Evolutionary conservation across 2,329 filamentous ascomycete species (phyloP).

Genomic region (Alternaria solani): DNA sequence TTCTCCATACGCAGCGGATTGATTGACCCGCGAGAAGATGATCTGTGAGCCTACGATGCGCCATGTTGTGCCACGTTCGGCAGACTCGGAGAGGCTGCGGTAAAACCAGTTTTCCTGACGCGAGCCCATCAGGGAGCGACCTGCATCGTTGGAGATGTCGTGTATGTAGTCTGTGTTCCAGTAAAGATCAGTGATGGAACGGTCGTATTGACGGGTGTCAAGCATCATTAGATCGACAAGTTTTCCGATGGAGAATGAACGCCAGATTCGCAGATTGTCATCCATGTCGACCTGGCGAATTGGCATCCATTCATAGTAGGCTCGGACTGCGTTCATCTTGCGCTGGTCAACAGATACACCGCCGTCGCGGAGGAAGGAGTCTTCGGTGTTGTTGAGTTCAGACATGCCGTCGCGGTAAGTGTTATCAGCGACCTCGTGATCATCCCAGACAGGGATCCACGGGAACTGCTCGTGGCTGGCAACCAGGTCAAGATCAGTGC

Average conservation of each 20-base stretch:
- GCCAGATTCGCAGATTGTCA: constrained; percentile 54
- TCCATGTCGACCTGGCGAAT: constrained; percentile 56
- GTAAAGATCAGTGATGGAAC: constrained; percentile 54
- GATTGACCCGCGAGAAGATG: constrained; percentile 68
- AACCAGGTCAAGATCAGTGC: constrained; percentile 52
- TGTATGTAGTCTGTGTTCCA: constrained; percentile 71
- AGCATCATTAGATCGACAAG: constrained; percentile 55
- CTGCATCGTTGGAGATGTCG: constrained; percentile 70
- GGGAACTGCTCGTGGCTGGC: constrained; percentile 52
- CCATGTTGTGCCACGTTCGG: constrained; percentile 73
- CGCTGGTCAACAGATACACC: constrained; percentile 54
- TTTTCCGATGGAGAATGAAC: constrained; percentile 53
- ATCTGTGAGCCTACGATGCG: constrained; percentile 75
- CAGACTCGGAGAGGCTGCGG: constrained; percentile 62
- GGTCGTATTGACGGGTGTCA: constrained; percentile 55
- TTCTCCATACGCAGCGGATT: constrained; percentile 55
- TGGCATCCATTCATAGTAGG: constrained; percentile 58
- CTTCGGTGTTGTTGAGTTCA: constrained; percentile 55
- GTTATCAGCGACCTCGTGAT: constrained; percentile 54
- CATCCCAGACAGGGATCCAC: constrained; percentile 59
- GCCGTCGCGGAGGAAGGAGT: constrained; percentile 51
- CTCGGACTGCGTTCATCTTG: constrained; percentile 58
- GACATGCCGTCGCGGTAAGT: constrained; percentile 52
- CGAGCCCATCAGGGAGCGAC: constrained; percentile 73
- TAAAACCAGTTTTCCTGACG: constrained; percentile 74